Base-by-base conservation (phyloP, 202 grass and related monocot genomes). In the Miscanthus sacchariflorus region DNA sequence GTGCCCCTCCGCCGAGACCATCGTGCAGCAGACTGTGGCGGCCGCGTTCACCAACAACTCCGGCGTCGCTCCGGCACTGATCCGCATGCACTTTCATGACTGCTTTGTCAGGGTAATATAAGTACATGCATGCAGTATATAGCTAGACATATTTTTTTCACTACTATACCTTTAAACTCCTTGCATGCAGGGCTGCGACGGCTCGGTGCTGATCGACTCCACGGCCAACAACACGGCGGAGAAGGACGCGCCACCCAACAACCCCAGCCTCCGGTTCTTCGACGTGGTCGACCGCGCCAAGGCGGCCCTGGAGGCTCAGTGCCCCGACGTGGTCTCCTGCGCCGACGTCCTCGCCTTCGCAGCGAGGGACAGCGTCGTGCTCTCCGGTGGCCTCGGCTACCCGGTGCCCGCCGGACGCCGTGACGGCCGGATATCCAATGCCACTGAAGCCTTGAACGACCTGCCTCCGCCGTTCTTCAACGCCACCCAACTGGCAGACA, bases 41-140 rank as follows among this genome's bases (percentile, higher is more conserved):
- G 4, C 81, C 25, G 91, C 93, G 38, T 95, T 95, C 83, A 14
- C 6, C 4, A 93, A 91, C 72, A 28, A 93, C 83, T 93, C 93
- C 56, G 93, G 91, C 68, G 89, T 93, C 25, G 89, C 89, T 7
- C 86, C 94, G 5, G 92, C 90, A 21, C 40, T 96, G 13, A 92
- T 96, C 64, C 94, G 94, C 76, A 5, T 96, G 75, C 92, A 93
- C 80, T 96, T 96, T 73, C 94, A 96, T 39, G 94, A 96, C 84
- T 96, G 94, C 78, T 96, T 96, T 81, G 94, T 96, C 54, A 96
- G 83, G n/a, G 93, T 95, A 89, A 84, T 58, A 5, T 38, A 36
- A 12, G 76, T 6, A 40, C 72, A 59, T 0, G 54, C 12, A 17
- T 27, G 43, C 19, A 24, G 7, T 30, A 6, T 6, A 19, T 18